Evolutionary conservation across 2,329 filamentous ascomycete genomes (phyloP), one percentile per base, ranked within the genome.

Genomic region (Lecanosticta acicola): DNA sequence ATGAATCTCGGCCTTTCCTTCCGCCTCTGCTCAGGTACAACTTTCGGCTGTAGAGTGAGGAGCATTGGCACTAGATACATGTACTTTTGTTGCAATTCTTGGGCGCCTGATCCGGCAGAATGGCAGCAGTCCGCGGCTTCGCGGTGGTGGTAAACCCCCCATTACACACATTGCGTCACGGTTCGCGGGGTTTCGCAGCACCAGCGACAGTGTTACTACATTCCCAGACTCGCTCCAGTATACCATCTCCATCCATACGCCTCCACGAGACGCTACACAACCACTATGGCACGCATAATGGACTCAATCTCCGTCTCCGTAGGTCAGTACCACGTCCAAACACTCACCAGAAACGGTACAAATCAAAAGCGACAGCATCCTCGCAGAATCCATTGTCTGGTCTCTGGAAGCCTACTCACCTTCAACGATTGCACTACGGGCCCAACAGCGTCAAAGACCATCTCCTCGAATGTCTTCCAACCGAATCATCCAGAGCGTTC

Each of bases 351-450:
- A 54, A 43, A 41, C 59, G 63, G 47, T 59, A 57, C 60, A 64
- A 65, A 56, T 61, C 60, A 63, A 54, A 43, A 67, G 69, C 65
- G 19, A 51, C 50, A 62, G 71, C 72, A 41, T 62, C 69, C 32
- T 70, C 68, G 5, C 62, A 66, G 43, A 61, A 67, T 35, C 72
- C 73, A 2, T 63, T 75, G 3, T 66, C 65, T 17, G 75, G 75
- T 21, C 63, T 77, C 1, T 78, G 73, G 70, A 72, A 72, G 53
- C 72, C 74, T 0, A 72, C 68, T 1, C 72, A 73, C 44, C 66
- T 77, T 7, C 66, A 74, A 44, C 66, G 66, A 17, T 66, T 79
- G 3, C 70, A 71, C 61, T 78, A 78, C 50, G 75, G 75, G 11
- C 58, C 70, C 3, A 58, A 66, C 19, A 71, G 68, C 5, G 75